These are phyloP conservation scores for Talaromyces albobiverticillius DNA, from an alignment of 2,329 filamentous ascomycete genomes.

Conservation along the genomic window DNA sequence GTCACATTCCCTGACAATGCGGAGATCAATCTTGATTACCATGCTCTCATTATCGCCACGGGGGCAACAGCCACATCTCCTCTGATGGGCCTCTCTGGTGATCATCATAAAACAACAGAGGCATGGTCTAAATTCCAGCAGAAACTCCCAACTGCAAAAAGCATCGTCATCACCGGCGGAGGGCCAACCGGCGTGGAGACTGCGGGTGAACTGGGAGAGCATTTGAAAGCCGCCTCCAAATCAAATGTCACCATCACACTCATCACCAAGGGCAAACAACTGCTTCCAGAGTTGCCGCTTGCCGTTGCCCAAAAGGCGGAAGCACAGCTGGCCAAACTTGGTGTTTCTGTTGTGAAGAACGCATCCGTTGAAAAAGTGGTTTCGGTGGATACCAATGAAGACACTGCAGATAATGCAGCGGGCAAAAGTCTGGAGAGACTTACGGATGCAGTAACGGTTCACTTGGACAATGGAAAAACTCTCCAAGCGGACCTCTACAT, in stretches of 20 bases:
- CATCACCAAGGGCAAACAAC: slow-evolving; percentile 35
- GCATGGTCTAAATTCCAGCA: slow-evolving; percentile 42
- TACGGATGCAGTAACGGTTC: slow-evolving; percentile 30
- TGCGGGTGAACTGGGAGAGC: slow-evolving; percentile 52
- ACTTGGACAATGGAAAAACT: slow-evolving; percentile 38
- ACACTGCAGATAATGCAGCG: background rate
- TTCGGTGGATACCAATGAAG: slow-evolving; percentile 28
- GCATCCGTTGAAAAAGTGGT: slow-evolving; percentile 33
- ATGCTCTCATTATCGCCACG: slow-evolving; percentile 51
- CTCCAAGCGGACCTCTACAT: slow-evolving; percentile 50
- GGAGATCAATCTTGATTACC: slow-evolving; percentile 30
- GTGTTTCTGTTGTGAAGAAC: slow-evolving; percentile 48
- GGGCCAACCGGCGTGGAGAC: slow-evolving; percentile 41
- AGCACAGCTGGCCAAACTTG: slow-evolving; percentile 40
- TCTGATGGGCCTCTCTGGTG: slow-evolving; percentile 38
- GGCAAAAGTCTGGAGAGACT: slow-evolving; percentile 15
- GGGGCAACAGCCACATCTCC: slow-evolving; percentile 48
- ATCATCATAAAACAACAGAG: slow-evolving; percentile 30
- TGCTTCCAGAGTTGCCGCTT: slow-evolving; percentile 43
- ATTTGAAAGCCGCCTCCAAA: slow-evolving; percentile 39
- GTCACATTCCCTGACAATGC: slow-evolving; percentile 27
- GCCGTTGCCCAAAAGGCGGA: slow-evolving; percentile 43
- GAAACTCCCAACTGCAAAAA: slow-evolving; percentile 38
- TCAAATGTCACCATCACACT: slow-evolving; percentile 45
- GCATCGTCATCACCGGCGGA: slow-evolving; percentile 39